Conservation (phyloP, 768 basidiomycete genomes). For the Lentinula raphanica region DNA sequence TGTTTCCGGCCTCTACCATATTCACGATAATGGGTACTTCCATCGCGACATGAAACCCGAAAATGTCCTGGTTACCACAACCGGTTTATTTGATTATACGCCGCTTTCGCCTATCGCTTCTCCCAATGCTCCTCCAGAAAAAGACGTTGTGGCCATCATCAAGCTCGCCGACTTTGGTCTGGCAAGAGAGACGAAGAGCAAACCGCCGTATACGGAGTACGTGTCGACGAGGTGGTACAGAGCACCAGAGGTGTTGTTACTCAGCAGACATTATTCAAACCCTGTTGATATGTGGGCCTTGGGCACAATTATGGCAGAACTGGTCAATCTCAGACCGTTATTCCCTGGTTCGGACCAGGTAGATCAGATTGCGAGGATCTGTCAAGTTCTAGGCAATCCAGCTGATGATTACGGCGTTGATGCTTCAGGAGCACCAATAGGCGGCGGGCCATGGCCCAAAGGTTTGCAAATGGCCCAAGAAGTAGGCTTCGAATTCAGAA, state of each 20-base stretch:
- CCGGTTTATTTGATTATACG: slow-evolving; percentile 88
- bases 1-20: slow-evolving; percentile 84
- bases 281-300: slow-evolving; percentile 99
- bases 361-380: slow-evolving; percentile 89
- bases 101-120: slow-evolving; percentile 67
- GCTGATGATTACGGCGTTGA: slow-evolving; percentile 78
- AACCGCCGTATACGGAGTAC: slow-evolving; percentile 97
- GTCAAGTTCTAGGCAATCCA: slow-evolving; percentile 92
- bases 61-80: slow-evolving; percentile 97
- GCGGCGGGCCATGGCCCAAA: slow-evolving; percentile 84
- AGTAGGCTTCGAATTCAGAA: slow-evolving; percentile 85
- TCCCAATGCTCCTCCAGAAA: slow-evolving; percentile 66
- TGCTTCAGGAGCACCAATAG: slow-evolving; percentile 57
- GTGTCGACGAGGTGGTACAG: slow-evolving; percentile 99
- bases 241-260: slow-evolving; percentile 91
- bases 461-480: slow-evolving; percentile 85
- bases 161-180: slow-evolving; percentile 99
- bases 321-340: slow-evolving; percentile 89
- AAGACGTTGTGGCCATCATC: slow-evolving; percentile 93
- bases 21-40: slow-evolving; percentile 90
- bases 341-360: slow-evolving; percentile 92
- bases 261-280: slow-evolving; percentile 89
- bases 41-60: slow-evolving; percentile 99
- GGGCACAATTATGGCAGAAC: slow-evolving; percentile 96
- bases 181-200: slow-evolving; percentile 81